Conservation (phyloP, 2,329 filamentous ascomycete genomes). For the Xylaria digitata region DNA sequence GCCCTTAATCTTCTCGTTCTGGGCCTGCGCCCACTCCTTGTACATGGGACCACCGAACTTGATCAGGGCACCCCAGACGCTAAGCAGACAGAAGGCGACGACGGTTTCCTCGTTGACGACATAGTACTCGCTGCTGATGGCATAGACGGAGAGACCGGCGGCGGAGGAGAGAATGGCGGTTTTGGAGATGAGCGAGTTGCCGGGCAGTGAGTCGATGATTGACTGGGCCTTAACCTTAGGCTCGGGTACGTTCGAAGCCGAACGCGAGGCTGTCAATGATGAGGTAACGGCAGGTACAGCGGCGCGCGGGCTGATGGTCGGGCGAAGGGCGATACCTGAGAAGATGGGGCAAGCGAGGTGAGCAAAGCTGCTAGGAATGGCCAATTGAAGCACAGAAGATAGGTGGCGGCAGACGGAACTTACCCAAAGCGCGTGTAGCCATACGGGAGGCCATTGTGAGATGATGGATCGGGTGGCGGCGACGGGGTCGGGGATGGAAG, state of each 20-base stretch:
- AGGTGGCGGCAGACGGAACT: conserved; percentile 55
- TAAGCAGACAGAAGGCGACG: conserved; percentile 90
- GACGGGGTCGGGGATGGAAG: conserved; percentile 55
- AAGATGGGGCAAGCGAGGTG: conserved; percentile 39
- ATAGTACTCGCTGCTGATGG: conserved; percentile 99
- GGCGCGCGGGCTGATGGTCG: conserved; percentile 73
- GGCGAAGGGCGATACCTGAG: conserved; percentile 89
- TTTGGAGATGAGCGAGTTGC: conserved; percentile 93
- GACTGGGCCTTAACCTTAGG: conserved; percentile 98
- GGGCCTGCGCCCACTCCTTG: conserved; percentile 88
- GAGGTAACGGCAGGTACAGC: conserved; percentile 51
- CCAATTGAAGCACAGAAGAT: conserved; percentile 21
- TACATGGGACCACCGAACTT: conserved; percentile 95
- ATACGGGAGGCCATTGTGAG: conserved; percentile 97
- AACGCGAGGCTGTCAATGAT: conserved; percentile 73
- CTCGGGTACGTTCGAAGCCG: conserved; percentile 83
- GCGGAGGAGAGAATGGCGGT: conserved; percentile 94
- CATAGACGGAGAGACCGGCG: conserved; percentile 90
- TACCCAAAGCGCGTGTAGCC: conserved; percentile 94
- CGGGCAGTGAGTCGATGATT: conserved; percentile 91
- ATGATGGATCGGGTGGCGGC: conserved; percentile 60
- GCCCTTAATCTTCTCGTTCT: conserved; percentile 91
- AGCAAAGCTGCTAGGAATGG: conserved; percentile 40
- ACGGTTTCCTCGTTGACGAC: conserved; percentile 99
- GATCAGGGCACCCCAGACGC: conserved; percentile 91